Evolutionary conservation across 1,284 basidiomycete species (phyloP), one percentile per base, ranked within the genome.

Genomic region (Singerocomus rubriflavus): DNA sequence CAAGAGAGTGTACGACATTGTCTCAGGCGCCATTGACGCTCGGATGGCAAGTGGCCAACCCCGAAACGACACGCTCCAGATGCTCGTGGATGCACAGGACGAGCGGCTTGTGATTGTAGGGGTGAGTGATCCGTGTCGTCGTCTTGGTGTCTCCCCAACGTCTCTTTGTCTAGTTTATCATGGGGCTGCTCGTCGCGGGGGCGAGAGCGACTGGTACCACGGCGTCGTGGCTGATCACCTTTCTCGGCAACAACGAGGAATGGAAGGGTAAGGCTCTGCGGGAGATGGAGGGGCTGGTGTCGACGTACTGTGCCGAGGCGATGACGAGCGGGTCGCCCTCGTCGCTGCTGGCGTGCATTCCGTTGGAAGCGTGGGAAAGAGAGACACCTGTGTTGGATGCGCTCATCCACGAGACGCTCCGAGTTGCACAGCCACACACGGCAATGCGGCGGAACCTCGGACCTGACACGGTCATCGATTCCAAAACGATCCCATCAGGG

Each of bases 391-490:
- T 84, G 48, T 71, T 88, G 38, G 87, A 89, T 62, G 73, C 80
- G 36, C 71, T 88, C 59, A 82, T 88, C 59, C 77, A 78, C 57
- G 86, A 89, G 69, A 88, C 86, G 27, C 77, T 85, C 16, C 81
- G 87, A 30, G 69, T 89, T 38, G 85, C 85, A 6, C 84, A 88
- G 70, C 85, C 87, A 39, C 85, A 88, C 67, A 79, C 80, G 3
- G 87, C 86, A 48, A 86, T 88, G 84, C 78, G 86, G 62, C 77
- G 81, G 51, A 88, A 89, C 64, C 69, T 85, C 50, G 86, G 86
- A 14, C 81, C 82, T 57, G 80, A 84, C 46, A 67, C 80, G 32
- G 76, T 80, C 59, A 80, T 88, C 54, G 79, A 81, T 64, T 79
- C 79, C 47, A 82, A 80, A 65, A 69, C 75, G 21, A 77, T 88